Percentiles rank a stretch among this genome's conserved stretches.
These are phyloP conservation scores for Flaveria floridana DNA, from an alignment of 140 eudicot species.

Conservation along the genomic window DNA sequence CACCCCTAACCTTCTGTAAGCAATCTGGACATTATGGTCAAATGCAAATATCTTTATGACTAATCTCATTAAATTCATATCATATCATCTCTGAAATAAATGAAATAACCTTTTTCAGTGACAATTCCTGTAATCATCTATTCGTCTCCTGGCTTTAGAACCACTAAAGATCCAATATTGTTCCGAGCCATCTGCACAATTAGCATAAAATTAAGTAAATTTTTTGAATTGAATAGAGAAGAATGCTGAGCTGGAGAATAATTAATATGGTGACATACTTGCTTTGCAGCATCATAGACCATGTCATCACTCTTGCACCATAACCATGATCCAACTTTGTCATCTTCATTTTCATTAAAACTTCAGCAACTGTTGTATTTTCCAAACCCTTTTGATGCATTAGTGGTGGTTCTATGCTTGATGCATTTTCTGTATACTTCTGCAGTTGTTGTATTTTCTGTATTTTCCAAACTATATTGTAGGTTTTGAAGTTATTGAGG, in stretches of 20 bases:
- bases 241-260: background rate
- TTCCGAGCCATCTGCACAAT: slow-evolving; percentile 67
- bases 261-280: slow-evolving; percentile 40
- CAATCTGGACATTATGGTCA: slow-evolving; percentile 50
- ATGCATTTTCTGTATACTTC: slow-evolving; percentile 36
- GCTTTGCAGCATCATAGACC: slow-evolving; percentile 75
- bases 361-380: slow-evolving; percentile 66
- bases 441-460: slow-evolving; percentile 20
- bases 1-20: slow-evolving; percentile 45
- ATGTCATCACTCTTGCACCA: slow-evolving; percentile 82
- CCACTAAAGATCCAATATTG: slow-evolving; percentile 93
- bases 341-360: slow-evolving; percentile 70
- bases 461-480: too few relatives aligned
- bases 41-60: background rate
- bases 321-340: slow-evolving; percentile 68
- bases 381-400: slow-evolving; percentile 64
- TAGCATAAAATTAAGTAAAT: background rate
- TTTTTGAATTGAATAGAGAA: background rate
- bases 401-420: slow-evolving; percentile 18
- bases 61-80: background rate
- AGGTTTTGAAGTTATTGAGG: too few relatives aligned
- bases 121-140: slow-evolving; percentile 76
- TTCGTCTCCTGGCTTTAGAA: slow-evolving; percentile 75
- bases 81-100: background rate
- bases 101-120: slow-evolving; percentile 73